A percentile compares a stretch with the other conserved stretches of the same genome.
Evolutionary conservation across 768 basidiomycete genomes (phyloP).

Genomic region (Boletus vinaceobasis): DNA sequence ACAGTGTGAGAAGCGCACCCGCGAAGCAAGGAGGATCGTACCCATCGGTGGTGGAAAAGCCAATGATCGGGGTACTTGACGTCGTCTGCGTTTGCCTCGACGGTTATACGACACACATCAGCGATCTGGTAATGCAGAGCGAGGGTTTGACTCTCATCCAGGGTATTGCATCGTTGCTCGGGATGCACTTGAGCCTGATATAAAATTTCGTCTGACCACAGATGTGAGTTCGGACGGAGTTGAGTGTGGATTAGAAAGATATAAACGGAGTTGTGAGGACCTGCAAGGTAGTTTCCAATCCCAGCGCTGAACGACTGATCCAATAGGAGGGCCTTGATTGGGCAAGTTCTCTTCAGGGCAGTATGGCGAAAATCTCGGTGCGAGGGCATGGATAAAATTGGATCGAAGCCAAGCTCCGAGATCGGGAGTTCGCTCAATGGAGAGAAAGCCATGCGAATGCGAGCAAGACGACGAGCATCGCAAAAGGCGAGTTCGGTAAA

Average conservation of each 20-base stretch:
- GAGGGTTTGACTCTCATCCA: slow-evolving; percentile 47
- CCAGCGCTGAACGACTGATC: slow-evolving; percentile 81
- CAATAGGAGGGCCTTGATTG: slow-evolving; percentile 72
- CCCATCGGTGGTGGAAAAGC: slow-evolving; percentile 72
- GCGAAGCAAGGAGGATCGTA: slow-evolving; percentile 15
- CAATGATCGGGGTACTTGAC: slow-evolving; percentile 62
- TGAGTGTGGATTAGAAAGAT: background rate
- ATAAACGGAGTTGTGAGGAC: slow-evolving; percentile 27
- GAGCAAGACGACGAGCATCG: slow-evolving; percentile 68
- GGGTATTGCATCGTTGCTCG: slow-evolving; percentile 57
- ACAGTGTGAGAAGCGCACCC: slow-evolving; percentile 12
- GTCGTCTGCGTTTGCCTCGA: slow-evolving; percentile 68
- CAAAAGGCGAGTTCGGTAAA: slow-evolving; percentile 61
- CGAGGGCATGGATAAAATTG: slow-evolving; percentile 64
- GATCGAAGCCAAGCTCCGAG: slow-evolving; percentile 72
- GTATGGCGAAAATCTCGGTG: slow-evolving; percentile 46
- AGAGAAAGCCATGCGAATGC: slow-evolving; percentile 57
- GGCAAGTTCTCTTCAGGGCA: slow-evolving; percentile 54
- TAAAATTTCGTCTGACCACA: slow-evolving; percentile 57
- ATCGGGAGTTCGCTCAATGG: slow-evolving; percentile 68
- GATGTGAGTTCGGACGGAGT: background rate
- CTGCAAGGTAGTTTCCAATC: slow-evolving; percentile 82
- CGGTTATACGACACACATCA: slow-evolving; percentile 57
- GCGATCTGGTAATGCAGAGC: slow-evolving; percentile 50
- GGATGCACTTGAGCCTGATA: slow-evolving; percentile 76